Evolutionary conservation across 306 rosid genomes (phyloP).

Genomic region (Chamaecrista fasciculata): DNA sequence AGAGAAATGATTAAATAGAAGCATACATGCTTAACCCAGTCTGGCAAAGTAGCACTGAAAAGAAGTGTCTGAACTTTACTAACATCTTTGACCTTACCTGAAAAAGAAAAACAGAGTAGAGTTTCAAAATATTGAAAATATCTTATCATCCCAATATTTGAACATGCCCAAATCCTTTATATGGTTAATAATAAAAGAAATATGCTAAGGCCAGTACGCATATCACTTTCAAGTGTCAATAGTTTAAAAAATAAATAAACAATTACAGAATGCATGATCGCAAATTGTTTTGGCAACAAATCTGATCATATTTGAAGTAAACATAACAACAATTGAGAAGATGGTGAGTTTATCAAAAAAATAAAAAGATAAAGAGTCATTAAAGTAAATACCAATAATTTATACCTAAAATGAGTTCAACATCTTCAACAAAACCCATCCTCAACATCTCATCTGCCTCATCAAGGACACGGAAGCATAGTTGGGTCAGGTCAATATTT

Average conservation of each 20-base stretch:
- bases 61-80: slow-evolving; percentile 92
- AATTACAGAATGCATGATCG: not conserved
- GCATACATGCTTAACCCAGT: slow-evolving; percentile 75
- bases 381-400: not conserved
- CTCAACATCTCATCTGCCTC: slow-evolving; percentile 94
- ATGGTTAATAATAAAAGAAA: not conserved
- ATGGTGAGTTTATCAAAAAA: too few species aligned
- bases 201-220: not conserved
- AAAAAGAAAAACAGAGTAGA: slow-evolving; percentile 18
- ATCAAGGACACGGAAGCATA: slow-evolving; percentile 83
- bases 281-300: not conserved
- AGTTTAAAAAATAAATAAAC: not conserved
- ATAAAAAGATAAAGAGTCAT: too few species aligned
- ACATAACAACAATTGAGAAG: not conserved
- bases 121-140: not conserved
- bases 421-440: slow-evolving; percentile 92
- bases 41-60: slow-evolving; percentile 89
- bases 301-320: not conserved
- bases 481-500: slow-evolving; percentile 62
- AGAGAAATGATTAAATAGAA: not conserved
- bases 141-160: not conserved
- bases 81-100: slow-evolving; percentile 74
- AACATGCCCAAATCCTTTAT: not conserved
- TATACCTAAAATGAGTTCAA: slow-evolving; percentile 82
- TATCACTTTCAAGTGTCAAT: not conserved